A percentile compares a stretch with the other conserved stretches of the same genome.
Conservation (phyloP, 73 alveolate genomes). For the Paramecium caudatum region DNA sequence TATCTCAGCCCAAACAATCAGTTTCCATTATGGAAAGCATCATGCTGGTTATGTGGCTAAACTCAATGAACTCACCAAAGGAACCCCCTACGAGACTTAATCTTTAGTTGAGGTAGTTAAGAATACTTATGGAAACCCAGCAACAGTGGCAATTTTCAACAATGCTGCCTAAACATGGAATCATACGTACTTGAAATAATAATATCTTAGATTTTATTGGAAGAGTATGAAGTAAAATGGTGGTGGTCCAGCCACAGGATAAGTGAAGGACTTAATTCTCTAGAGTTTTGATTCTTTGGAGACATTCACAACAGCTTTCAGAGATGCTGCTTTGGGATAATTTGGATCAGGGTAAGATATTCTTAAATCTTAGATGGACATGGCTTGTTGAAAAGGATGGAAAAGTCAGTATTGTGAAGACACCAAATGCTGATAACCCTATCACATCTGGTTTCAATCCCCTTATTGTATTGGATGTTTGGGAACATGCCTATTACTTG, state of each 20-base stretch:
- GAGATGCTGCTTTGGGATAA: constrained; percentile 52
- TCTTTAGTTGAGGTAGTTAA: constrained; percentile 16
- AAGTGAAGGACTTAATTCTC: constrained; percentile 22
- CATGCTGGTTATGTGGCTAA: constrained; percentile 91
- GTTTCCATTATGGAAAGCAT: constrained; percentile 92
- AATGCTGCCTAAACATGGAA: constrained; percentile 66
- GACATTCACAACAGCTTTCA: constrained; percentile 11
- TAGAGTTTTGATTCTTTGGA: constrained; percentile 35
- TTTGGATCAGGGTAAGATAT: constrained; percentile 69
- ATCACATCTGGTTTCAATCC: constrained; percentile 66
- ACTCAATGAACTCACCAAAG: constrained; percentile 75
- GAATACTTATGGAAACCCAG: constrained; percentile 59
- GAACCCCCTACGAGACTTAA: constrained; percentile 42
- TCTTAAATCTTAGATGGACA: constrained; percentile 59
- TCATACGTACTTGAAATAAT: constrained; percentile 24
- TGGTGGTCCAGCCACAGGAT: constrained; percentile 60
- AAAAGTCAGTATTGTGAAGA: constrained; percentile 47
- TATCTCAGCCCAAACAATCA: constrained; percentile 83
- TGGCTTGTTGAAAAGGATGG: constrained; percentile 68
- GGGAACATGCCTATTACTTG: constrained; percentile 97
- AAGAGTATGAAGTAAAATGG: constrained; percentile 18
- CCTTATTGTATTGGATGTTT: constrained; percentile 82
- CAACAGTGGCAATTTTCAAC: constrained; percentile 52
- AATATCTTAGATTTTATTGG: constrained; percentile 48
- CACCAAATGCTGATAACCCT: constrained; percentile 70